phyloP scores from a whole-genome alignment of 805 yeast species.

The Clavispora phyllophila region DNA sequence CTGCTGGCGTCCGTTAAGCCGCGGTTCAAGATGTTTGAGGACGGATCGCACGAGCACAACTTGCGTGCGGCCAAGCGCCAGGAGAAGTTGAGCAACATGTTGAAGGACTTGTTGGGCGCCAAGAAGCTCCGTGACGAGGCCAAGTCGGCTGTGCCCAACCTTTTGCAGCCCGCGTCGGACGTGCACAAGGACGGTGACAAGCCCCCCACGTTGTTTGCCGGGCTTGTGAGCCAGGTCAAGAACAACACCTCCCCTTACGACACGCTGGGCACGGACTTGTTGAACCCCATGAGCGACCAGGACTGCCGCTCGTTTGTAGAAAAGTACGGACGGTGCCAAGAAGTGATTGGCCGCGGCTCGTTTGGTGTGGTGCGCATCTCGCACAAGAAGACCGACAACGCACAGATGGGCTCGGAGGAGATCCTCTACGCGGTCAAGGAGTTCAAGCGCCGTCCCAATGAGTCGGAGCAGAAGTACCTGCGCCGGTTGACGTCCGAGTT shows the following conservation, averaged over 20 bases:
- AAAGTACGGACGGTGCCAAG: slow-evolving; percentile 92
- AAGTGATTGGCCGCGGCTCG: slow-evolving; percentile 88
- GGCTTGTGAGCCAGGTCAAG: slow-evolving; percentile 57
- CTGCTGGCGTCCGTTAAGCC: slow-evolving; percentile 23
- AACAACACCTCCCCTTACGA: slow-evolving; percentile 24
- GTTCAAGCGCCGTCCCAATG: slow-evolving; percentile 59
- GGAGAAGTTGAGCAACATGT: slow-evolving; percentile 69
- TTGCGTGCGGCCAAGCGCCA: slow-evolving; percentile 72
- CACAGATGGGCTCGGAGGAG: slow-evolving; percentile 27
- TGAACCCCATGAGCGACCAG: slow-evolving; percentile 12
- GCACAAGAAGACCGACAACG: slow-evolving; percentile 51
- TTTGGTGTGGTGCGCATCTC: slow-evolving; percentile 90
- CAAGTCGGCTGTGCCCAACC: slow-evolving; percentile 66
- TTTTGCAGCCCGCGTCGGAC: slow-evolving; percentile 32
- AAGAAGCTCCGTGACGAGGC: slow-evolving; percentile 68
- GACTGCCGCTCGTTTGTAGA: slow-evolving; percentile 65
- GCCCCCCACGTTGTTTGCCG: slow-evolving; percentile 72
- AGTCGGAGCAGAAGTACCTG: slow-evolving; percentile 61
- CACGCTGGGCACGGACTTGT: slow-evolving; percentile 13
- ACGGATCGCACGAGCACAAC: slow-evolving; percentile 78
- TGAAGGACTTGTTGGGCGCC: slow-evolving; percentile 71
- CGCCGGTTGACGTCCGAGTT: slow-evolving; percentile 76
- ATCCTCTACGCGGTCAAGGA: slow-evolving; percentile 81
- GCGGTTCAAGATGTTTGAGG: slow-evolving; percentile 53
- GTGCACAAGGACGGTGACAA: slow-evolving; percentile 19